phyloP scores from a whole-genome alignment of 495 filamentous ascomycete genomes.

The Jackrogersella multiformis region DNA sequence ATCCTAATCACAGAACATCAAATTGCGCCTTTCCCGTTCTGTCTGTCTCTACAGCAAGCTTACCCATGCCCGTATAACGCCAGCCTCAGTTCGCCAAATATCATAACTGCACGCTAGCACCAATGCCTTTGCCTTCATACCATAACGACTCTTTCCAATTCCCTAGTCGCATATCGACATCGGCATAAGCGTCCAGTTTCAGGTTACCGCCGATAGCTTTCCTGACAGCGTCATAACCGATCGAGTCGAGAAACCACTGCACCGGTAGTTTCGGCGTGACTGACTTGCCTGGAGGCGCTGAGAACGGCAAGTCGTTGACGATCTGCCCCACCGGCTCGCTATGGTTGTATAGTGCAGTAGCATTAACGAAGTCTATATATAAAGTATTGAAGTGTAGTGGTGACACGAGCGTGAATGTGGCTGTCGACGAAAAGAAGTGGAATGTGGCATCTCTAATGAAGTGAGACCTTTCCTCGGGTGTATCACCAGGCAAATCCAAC shows the following conservation, averaged over 20 bases:
- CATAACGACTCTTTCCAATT: conserved; percentile 73
- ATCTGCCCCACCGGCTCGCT: conserved; percentile 81
- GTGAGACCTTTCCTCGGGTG: conserved; percentile 57
- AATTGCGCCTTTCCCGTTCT: conserved; percentile 11
- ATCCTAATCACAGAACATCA: conserved; percentile 2
- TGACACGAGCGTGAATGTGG: conserved; percentile 82
- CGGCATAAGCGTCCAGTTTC: conserved; percentile 80
- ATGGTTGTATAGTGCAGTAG: conserved; percentile 84
- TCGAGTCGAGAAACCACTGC: conserved; percentile 74
- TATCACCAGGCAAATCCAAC: conserved; percentile 64
- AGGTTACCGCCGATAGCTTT: conserved; percentile 85
- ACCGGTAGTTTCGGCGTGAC: conserved; percentile 82
- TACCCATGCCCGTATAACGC: conserved; percentile 24
- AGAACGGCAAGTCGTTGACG: conserved; percentile 74
- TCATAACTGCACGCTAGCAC: conserved; percentile 73
- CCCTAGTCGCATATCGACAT: conserved; percentile 74
- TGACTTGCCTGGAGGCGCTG: conserved; percentile 76
- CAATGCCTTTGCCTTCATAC: conserved; percentile 78
- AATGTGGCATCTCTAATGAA: conserved; percentile 90
- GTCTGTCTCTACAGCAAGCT: not conserved
- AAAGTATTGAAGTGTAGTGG: conserved; percentile 76
- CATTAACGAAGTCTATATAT: conserved; percentile 79
- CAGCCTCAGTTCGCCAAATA: conserved; percentile 10
- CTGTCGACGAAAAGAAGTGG: conserved; percentile 86
- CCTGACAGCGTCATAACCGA: conserved; percentile 83